phyloP scores from a whole-genome alignment of 306 rosid genomes.

The Pyrus bretschneideri region DNA sequence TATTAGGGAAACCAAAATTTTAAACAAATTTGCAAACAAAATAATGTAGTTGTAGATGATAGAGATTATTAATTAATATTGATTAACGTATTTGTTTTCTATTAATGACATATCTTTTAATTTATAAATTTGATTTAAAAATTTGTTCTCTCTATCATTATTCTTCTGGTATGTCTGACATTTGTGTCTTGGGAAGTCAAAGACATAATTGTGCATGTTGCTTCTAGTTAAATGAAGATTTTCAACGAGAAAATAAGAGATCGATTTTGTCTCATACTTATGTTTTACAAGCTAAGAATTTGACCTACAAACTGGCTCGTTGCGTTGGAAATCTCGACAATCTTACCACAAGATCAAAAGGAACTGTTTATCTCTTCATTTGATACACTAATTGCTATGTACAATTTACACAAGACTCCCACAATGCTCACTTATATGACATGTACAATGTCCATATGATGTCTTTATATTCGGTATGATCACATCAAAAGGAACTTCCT shows the following conservation, averaged over 20 bases:
- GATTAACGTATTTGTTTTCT: no score
- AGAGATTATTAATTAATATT: no score
- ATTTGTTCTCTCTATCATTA: no score
- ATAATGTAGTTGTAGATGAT: no score
- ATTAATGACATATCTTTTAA: no score
- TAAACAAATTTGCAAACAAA: no score
- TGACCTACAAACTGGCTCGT: no score
- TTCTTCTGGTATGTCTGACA: neutral
- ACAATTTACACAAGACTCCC: conserved; percentile 7
- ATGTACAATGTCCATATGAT: conserved; percentile 3
- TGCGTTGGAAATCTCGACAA: no score
- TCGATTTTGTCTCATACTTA: neutral
- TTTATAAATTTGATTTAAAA: no score
- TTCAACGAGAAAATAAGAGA: neutral
- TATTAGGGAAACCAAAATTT: no score
- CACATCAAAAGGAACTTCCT: neutral
- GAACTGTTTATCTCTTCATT: neutral
- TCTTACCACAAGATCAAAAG: neutral
- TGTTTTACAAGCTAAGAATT: neutral
- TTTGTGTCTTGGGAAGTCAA: neutral
- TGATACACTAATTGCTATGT: neutral
- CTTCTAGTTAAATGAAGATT: neutral
- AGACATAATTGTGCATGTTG: neutral
- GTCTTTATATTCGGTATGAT: neutral
- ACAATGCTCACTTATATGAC: neutral